A percentile compares a stretch with the other conserved stretches of the same genome.
phyloP scores from a whole-genome alignment of 345 rosid genomes.

The Garcia nutans region DNA sequence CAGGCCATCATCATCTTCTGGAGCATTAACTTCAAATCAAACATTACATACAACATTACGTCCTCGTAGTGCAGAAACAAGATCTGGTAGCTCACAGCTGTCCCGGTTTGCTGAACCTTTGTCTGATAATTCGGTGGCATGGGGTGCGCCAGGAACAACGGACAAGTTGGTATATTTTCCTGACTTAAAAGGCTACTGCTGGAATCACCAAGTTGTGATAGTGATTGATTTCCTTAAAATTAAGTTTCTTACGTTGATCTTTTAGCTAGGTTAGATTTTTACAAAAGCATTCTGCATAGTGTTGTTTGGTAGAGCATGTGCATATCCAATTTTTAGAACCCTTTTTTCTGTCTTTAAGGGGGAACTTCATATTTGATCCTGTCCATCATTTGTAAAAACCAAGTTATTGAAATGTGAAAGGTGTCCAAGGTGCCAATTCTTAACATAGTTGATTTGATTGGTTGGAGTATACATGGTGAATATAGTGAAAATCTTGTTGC shows the following conservation, averaged over 20 bases:
- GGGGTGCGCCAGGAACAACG: constrained; percentile 48
- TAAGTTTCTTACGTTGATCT: background rate
- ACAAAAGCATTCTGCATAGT: background rate
- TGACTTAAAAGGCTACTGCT: background rate
- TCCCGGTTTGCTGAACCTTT: constrained; percentile 93
- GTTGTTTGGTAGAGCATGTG: background rate
- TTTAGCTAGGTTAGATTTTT: constrained; percentile 1
- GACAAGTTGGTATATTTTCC: constrained; percentile 61
- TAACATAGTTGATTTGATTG: background rate
- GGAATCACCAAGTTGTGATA: background rate
- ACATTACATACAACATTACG: constrained; percentile 61
- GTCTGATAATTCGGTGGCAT: constrained; percentile 63
- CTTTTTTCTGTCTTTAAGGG: background rate
- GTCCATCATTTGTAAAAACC: background rate
- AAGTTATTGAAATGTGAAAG: background rate
- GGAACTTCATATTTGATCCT: background rate
- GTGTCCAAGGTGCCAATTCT: background rate
- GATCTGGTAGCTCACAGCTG: constrained; percentile 95
- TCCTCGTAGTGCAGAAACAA: constrained; percentile 97
- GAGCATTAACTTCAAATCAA: constrained; percentile 70
- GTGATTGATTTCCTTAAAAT: background rate
- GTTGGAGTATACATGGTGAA: background rate
- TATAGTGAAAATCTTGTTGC: background rate
- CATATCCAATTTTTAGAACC: background rate
- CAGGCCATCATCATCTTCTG: constrained; percentile 97